These are phyloP conservation scores for Geranium incanum DNA, from an alignment of 441 rosid species.

Conservation along the genomic window DNA sequence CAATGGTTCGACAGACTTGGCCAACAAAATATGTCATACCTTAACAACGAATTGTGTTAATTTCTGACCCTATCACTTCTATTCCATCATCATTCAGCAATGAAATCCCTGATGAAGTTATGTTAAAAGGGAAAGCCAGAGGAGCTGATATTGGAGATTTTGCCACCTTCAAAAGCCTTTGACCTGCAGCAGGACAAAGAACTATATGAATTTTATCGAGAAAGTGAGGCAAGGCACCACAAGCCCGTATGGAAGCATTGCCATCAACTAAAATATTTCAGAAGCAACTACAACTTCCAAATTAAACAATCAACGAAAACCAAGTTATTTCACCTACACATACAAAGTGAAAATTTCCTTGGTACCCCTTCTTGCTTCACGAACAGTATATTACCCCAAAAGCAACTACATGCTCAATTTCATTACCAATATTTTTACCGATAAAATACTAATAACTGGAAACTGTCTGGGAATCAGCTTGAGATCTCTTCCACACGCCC, in stretches of 20 bases:
- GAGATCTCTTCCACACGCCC: too few species aligned
- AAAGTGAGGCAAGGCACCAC: not conserved
- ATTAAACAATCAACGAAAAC: not conserved
- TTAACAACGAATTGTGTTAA: constrained; percentile 50
- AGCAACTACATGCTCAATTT: not conserved
- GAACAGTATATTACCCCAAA: not conserved
- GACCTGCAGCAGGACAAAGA: constrained; percentile 37
- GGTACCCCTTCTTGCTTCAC: not conserved
- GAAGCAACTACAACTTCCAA: constrained; percentile 3
- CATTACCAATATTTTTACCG: not conserved
- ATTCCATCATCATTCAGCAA: constrained; percentile 51
- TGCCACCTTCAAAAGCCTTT: constrained; percentile 66
- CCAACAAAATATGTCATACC: constrained; percentile 30
- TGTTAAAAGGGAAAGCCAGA: constrained; percentile 56
- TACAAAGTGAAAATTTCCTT: not conserved
- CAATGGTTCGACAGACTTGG: constrained; percentile 4
- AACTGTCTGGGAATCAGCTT: not conserved
- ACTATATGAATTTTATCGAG: not conserved
- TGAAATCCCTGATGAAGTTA: constrained; percentile 61
- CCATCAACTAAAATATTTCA: not conserved
- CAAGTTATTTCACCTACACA: not conserved
- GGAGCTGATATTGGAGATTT: constrained; percentile 83
- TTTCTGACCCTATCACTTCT: constrained; percentile 55
- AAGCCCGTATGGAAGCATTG: not conserved
- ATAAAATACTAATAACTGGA: not conserved